Percentiles rank a stretch among this genome's conserved stretches.
These are phyloP conservation scores for Cercospora sp. DNA, from an alignment of 2,329 filamentous ascomycete species.

Conservation along the genomic window DNA sequence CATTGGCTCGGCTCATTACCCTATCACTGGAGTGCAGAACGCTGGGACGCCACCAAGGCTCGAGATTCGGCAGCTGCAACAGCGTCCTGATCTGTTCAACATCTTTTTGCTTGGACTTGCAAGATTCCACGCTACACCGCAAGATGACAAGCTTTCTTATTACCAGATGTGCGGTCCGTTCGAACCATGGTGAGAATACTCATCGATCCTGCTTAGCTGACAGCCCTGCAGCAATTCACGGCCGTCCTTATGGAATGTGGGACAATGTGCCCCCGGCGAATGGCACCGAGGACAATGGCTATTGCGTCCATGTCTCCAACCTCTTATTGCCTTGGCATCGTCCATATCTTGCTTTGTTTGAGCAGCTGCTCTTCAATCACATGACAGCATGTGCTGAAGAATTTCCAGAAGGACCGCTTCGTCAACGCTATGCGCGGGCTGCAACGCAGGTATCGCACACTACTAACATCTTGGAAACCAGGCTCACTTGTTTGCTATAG, in stretches of 20 bases:
- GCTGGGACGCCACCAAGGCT: slow-evolving; percentile 50
- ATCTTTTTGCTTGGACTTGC: slow-evolving; percentile 73
- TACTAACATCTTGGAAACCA: neutral
- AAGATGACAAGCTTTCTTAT: slow-evolving; percentile 67
- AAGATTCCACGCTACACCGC: slow-evolving; percentile 67
- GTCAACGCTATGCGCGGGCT: slow-evolving; percentile 43
- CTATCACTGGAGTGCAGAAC: slow-evolving; percentile 37
- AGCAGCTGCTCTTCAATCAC: slow-evolving; percentile 47
- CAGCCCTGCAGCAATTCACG: slow-evolving; percentile 67
- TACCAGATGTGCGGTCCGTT: slow-evolving; percentile 72
- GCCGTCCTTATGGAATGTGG: slow-evolving; percentile 65
- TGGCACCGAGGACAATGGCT: slow-evolving; percentile 62
- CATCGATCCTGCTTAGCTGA: neutral
- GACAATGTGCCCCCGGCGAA: slow-evolving; percentile 51
- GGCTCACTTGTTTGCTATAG: neutral
- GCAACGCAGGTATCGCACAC: slow-evolving; percentile 30
- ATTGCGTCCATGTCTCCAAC: slow-evolving; percentile 73
- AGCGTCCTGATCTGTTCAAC: slow-evolving; percentile 68
- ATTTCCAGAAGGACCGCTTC: slow-evolving; percentile 43
- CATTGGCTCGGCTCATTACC: slow-evolving; percentile 18
- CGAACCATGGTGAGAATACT: neutral
- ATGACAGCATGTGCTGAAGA: slow-evolving; percentile 45
- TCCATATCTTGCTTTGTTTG: slow-evolving; percentile 64
- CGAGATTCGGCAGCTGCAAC: slow-evolving; percentile 67
- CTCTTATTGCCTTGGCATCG: slow-evolving; percentile 83